Evolutionary conservation across 768 basidiomycete genomes (phyloP), one percentile per base, ranked within the genome.

Genomic region (Hygrophorus russula): DNA sequence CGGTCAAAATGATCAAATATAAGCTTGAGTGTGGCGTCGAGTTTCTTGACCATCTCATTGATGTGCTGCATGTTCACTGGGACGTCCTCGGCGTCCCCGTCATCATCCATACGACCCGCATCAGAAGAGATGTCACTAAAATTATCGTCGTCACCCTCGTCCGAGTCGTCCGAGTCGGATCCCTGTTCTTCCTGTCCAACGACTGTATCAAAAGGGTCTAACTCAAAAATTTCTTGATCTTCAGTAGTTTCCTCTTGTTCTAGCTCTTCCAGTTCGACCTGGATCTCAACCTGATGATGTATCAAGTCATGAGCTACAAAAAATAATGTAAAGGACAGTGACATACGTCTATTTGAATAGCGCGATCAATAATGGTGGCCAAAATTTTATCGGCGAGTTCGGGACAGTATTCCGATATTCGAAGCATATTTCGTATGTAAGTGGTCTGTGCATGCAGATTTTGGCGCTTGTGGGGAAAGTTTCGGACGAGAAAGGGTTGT

Each of bases 381-480:
- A 97, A 65, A 33, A 97, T 80, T 51, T 80, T 80, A 49, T 92
- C 91, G 1, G 77, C 67, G 15, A 97, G 66, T 56, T 90, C 92
- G 0, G 88, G 80, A 55, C 93, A 97, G 58, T 96, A 98, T 29
- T 78, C 74, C 0, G 82, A 81, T 30, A 97, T 64, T 28, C 76
- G 76, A 5, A 98, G 72, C 12, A 91, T 60, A 58, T 99, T 99
- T 36, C 88, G 79, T 50, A 97, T 87, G 56, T 91, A 99, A 0
- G 90, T 88, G 2, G 82, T 74, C 52, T 97, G 92, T 0, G 78
- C 67, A 2, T 76, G 63, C 52, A 82, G 80, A 33, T 73, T 76
- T 56, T 94, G 90, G 24, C 93, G 77, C 59, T 98, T 97, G 58
- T 96, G 89, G 6, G 96, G 96, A 56, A 97, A 98, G 56, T 83